Evolutionary conservation across 257 asterid genomes (phyloP), one percentile per base, ranked within the genome.

Genomic region (Schizonepeta tenuifolia): DNA sequence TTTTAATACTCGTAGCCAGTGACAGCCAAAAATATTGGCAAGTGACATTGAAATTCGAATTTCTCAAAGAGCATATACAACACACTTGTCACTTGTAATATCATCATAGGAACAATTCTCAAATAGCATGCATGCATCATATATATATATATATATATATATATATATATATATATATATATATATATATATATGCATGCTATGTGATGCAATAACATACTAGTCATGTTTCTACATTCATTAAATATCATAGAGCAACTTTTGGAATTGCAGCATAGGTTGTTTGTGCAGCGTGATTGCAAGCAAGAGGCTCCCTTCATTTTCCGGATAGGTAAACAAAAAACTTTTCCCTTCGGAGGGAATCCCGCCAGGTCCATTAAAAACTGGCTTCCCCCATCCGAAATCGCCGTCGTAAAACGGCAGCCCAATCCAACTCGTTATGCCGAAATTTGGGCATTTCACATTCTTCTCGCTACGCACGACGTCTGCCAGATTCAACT

Each of bases 341-440:
- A 72, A 59, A 50, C 87, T 78, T 60, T 85, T 67, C 9, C 96
- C 94, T 78, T 90, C 96, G 43, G 17, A 78, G 0, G 82, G 84
- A 22, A 79, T 74, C 0, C 81, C 86, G 1, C 94, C 96, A 0
- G 83, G 86, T 3, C 94, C 92, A 78, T 76, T 63, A 51, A 74
- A 86, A 7, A 77, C 73, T 0, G 96, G 96, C 38, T 82, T 73
- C 0, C 96, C 94, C 89, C 92, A 87, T 0, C 96, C 89, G 9
- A 89, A 89, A 80, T 87, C 92, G 0, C 86, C 86, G 5, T 87
- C 88, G 22, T 87, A 87, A 24, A 84, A 40, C 0, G 92, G 90
- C 8, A 89, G 54, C 79, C 89, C 69, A 14, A 63, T 82, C 93
- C 96, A 89, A 11, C 86, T 83, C 0, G 83, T 81, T 8, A 89